These are phyloP conservation scores for Chlamydomonas asymmetrica DNA, from an alignment of 139 green algal genomes.

Conservation along the genomic window DNA sequence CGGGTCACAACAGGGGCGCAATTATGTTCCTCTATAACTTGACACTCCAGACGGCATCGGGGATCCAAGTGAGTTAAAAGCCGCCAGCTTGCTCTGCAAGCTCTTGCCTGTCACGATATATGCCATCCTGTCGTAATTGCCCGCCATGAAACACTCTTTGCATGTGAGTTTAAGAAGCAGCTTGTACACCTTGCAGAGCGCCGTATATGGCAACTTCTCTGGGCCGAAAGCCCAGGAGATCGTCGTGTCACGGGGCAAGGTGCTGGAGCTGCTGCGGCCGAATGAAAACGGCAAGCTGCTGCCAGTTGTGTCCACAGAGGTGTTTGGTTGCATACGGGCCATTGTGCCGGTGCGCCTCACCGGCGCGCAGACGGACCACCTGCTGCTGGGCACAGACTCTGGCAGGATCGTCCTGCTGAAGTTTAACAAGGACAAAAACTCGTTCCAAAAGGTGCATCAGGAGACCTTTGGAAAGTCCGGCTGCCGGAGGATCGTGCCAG, in stretches of 20 bases:
- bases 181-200: conserved; percentile 76
- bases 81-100: neutral
- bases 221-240: conserved; percentile 95
- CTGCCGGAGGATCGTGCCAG: conserved; percentile 92
- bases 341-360: conserved; percentile 89
- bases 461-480: conserved; percentile 97
- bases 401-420: conserved; percentile 95
- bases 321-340: conserved; percentile 91
- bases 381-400: conserved; percentile 91
- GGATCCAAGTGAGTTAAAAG: conserved; percentile 78
- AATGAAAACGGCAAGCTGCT: conserved; percentile 86
- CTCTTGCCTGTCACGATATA: neutral
- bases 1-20: neutral
- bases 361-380: conserved; percentile 83
- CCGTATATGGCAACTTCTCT: conserved; percentile 95
- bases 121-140: neutral
- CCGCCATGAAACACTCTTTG: neutral
- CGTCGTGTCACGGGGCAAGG: conserved; percentile 83
- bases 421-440: conserved; percentile 84
- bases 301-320: conserved; percentile 64
- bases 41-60: conserved; percentile 71
- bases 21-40: conserved; percentile 83
- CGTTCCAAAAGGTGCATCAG: conserved; percentile 92
- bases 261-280: conserved; percentile 95
- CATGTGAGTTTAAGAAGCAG: neutral